Conservation (phyloP, 257 asterid species). For the Jacaranda mimosifolia region DNA sequence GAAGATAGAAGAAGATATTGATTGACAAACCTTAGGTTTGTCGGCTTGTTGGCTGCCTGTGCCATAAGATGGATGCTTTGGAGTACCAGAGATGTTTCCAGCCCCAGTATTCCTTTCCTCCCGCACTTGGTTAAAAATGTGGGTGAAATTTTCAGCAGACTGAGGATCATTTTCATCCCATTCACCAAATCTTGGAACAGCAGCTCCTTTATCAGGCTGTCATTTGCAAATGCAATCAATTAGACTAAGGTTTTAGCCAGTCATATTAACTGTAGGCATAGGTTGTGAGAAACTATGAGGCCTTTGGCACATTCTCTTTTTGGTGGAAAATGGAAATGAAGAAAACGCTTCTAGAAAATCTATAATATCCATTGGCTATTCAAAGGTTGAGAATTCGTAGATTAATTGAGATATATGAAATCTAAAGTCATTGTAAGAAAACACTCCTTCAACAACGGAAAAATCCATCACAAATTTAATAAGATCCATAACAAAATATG, state of each 20-base stretch:
- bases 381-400: not conserved
- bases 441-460: too few species aligned
- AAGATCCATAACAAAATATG: too few species aligned
- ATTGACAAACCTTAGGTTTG: conserved; percentile 50
- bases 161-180: conserved; percentile 85
- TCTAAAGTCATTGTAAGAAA: too few species aligned
- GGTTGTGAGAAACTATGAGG: not conserved
- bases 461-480: too few species aligned
- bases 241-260: not conserved
- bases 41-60: conserved; percentile 38
- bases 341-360: not conserved
- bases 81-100: conserved; percentile 55
- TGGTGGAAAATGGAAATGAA: not conserved
- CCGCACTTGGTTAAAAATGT: conserved; percentile 68
- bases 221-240: conserved; percentile 26
- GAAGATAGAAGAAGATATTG: too few species aligned
- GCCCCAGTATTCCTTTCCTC: conserved; percentile 58
- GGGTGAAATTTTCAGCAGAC: conserved; percentile 80
- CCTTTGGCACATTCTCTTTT: not conserved
- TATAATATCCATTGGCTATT: not conserved
- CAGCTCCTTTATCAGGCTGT: conserved; percentile 82
- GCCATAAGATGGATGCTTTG: conserved; percentile 45
- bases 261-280: not conserved
- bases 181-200: conserved; percentile 88
- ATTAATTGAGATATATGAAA: not conserved